Base-by-base conservation (phyloP, 768 basidiomycete species). In the Trametes cingulata region DNA sequence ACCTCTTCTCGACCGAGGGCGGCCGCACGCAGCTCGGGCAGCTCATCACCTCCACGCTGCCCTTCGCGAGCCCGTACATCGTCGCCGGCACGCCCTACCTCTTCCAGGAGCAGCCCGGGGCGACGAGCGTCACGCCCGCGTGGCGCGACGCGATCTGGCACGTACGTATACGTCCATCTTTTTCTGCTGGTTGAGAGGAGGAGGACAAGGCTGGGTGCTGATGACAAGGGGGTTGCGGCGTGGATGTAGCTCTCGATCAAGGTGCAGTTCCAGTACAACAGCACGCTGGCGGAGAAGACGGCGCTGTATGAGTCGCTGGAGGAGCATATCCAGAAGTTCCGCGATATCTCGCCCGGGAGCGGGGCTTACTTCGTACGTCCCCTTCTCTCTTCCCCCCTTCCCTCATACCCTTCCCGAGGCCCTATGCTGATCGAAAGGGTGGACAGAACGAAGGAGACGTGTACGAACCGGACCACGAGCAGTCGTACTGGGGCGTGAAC, bases 401-500 rank as follows among this genome's bases (percentile, higher is more conserved):
- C n/a, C n/a, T n/a, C n/a, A n/a, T n/a, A n/a, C n/a, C n/a, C n/a
- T n/a, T n/a, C n/a, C n/a, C n/a, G n/a, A n/a, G n/a, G n/a, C n/a
- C n/a, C n/a, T n/a, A n/a, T n/a, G n/a, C n/a, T n/a, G n/a, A n/a
- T n/a, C n/a, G n/a, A n/a, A n/a, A n/a, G n/a, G n/a, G n/a, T n/a
- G n/a, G n/a, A n/a, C 53, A 71, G 73, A 76, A 75, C 55, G 75
- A 76, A 46, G 75, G 71, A 22, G 69, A 73, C 46, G 71, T 75
- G 2, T 76, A 76, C 45, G 73, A 76, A 60, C 60, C 67, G 10
- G 57, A 74, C 56, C 70, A 76, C 51, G 45, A 59, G 56, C 61
- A 61, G 24, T 65, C 75, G 14, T 76, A 69, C 58, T 77, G 75
- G 75, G 75, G 75, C 10, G 20, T 46, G 4, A 77, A 77, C 62